Conservation (phyloP, 2,329 filamentous ascomycete species). For the Trichophyton benhamiae region DNA sequence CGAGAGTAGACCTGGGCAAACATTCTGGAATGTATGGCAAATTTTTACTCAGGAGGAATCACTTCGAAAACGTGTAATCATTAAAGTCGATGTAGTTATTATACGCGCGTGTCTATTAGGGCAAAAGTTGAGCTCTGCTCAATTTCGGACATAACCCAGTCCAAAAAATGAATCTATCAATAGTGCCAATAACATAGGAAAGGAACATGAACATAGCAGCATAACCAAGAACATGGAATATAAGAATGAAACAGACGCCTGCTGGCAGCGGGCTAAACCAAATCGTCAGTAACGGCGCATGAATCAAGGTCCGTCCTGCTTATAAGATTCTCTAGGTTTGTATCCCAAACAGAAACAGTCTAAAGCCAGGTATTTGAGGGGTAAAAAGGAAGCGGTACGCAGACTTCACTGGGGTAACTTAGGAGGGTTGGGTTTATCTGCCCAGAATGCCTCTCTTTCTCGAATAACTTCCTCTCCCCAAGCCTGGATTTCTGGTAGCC, state of each 20-base stretch:
- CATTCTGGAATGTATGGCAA: no score
- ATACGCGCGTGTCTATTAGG: background rate
- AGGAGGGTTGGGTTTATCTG: conserved; percentile 26
- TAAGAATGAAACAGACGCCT: no score
- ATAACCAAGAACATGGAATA: no score
- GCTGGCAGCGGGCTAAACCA: no score
- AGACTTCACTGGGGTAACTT: background rate
- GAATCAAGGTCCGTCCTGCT: no score
- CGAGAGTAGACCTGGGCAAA: background rate
- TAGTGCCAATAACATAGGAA: no score
- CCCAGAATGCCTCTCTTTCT: conserved; percentile 67
- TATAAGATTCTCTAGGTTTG: no score
- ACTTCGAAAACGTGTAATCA: background rate
- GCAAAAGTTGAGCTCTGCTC: background rate
- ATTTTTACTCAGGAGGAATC: no score
- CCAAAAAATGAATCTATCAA: no score
- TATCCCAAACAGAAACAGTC: background rate
- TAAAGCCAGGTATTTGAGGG: background rate
- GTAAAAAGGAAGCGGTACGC: background rate
- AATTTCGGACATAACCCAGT: background rate
- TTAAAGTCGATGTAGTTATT: background rate
- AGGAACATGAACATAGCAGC: no score
- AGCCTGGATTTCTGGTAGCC: conserved; percentile 61
- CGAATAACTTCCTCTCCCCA: conserved; percentile 68
- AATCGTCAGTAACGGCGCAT: no score